Conservation (phyloP, 495 filamentous ascomycete genomes). For the Penicillium subrubescens region DNA sequence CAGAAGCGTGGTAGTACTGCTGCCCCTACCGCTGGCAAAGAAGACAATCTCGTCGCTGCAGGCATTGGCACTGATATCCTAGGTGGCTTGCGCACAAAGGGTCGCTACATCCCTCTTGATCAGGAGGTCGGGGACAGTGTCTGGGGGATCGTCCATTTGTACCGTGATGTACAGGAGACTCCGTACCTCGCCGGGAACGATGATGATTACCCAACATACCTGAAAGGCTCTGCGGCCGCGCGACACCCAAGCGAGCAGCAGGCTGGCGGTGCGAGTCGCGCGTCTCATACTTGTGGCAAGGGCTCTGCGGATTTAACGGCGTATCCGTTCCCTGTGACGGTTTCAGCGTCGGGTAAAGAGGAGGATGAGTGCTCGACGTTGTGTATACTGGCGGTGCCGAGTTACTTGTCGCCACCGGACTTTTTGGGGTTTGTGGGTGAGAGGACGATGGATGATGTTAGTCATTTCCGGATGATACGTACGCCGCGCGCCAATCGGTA, state of each 20-base stretch:
- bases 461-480: constrained; percentile 93
- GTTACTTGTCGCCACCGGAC: constrained; percentile 86
- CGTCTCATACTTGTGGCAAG: neutral
- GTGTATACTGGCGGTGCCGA: constrained; percentile 92
- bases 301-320: constrained; percentile 8
- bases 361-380: constrained; percentile 82
- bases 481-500: constrained; percentile 88
- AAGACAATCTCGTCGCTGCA: constrained; percentile 43
- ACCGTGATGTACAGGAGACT: constrained; percentile 81
- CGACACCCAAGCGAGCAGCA: constrained; percentile 34
- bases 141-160: constrained; percentile 93
- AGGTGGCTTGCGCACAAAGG: constrained; percentile 69
- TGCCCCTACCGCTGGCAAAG: neutral
- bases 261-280: neutral
- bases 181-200: constrained; percentile 41
- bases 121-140: constrained; percentile 78
- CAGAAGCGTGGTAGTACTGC: constrained; percentile 12
- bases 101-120: constrained; percentile 73
- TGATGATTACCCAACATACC: constrained; percentile 43
- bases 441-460: constrained; percentile 82
- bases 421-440: constrained; percentile 93
- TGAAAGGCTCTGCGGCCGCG: constrained; percentile 48
- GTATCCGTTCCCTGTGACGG: constrained; percentile 28
- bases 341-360: constrained; percentile 17
- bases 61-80: constrained; percentile 54